Evolutionary conservation across 306 rosid genomes (phyloP).

Genomic region (Urtica urens): DNA sequence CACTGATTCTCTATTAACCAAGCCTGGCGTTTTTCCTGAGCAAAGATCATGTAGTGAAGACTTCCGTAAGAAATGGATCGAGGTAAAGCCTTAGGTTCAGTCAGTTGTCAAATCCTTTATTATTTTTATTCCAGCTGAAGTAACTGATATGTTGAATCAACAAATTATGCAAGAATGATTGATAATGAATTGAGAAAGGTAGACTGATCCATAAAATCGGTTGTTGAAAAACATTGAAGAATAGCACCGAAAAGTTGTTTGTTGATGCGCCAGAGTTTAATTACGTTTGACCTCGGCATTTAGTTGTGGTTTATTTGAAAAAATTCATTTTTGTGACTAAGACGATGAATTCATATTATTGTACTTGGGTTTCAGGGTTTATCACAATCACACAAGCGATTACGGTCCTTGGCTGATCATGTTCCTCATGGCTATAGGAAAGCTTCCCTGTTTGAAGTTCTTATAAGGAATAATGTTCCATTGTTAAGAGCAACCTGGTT

Average conservation of each 20-base stretch:
- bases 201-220: too few relatives aligned
- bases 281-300: too few relatives aligned
- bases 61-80: slow-evolving; percentile 82
- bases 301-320: too few relatives aligned
- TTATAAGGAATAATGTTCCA: slow-evolving; percentile 82
- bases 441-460: slow-evolving; percentile 66
- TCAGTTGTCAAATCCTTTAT: neutral
- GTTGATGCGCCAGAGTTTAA: too few relatives aligned
- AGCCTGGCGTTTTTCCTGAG: slow-evolving; percentile 75
- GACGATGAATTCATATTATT: too few relatives aligned
- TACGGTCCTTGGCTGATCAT: slow-evolving; percentile 70
- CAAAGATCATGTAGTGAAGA: slow-evolving; percentile 68
- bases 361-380: slow-evolving; percentile 52
- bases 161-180: too few relatives aligned
- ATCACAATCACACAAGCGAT: slow-evolving; percentile 80
- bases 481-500: slow-evolving; percentile 95
- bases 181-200: too few relatives aligned
- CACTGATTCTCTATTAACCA: slow-evolving; percentile 63
- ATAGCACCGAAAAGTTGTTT: too few relatives aligned
- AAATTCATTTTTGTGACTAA: too few relatives aligned
- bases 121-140: neutral
- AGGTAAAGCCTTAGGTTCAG: slow-evolving; percentile 33
- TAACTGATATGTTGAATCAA: too few relatives aligned
- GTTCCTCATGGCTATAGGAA: slow-evolving; percentile 84
- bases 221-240: too few relatives aligned